phyloP scores from a whole-genome alignment of 805 yeast genomes.

The Cyberlindnera veronae region DNA sequence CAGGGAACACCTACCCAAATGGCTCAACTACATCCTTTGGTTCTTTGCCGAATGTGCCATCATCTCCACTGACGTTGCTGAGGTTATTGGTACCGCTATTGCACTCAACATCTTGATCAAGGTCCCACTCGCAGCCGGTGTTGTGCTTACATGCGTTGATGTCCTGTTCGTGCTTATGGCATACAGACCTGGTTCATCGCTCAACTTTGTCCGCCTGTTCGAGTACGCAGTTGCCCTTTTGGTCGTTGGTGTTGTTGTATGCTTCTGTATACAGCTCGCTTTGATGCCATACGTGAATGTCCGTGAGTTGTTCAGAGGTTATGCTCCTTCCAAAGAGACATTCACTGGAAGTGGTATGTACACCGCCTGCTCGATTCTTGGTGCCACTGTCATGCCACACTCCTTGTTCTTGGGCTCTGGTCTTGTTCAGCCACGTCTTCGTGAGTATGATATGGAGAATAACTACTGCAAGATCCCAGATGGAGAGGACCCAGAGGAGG shows the following conservation, averaged over 20 bases:
- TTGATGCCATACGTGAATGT: slow-evolving; percentile 44
- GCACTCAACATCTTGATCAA: slow-evolving; percentile 72
- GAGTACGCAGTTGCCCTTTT: slow-evolving; percentile 70
- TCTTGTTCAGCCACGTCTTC: slow-evolving; percentile 77
- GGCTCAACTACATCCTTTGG: slow-evolving; percentile 63
- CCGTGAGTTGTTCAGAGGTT: slow-evolving; percentile 57
- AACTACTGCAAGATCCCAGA: slow-evolving; percentile 40
- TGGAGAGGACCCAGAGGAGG: slow-evolving; percentile 30
- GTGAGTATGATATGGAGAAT: slow-evolving; percentile 64
- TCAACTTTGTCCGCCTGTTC: slow-evolving; percentile 68
- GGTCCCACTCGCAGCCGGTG: slow-evolving; percentile 77
- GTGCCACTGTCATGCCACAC: slow-evolving; percentile 96
- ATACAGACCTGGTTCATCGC: slow-evolving; percentile 72
- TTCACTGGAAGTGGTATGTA: slow-evolving; percentile 63
- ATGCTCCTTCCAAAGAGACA: slow-evolving; percentile 56
- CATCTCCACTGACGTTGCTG: slow-evolving; percentile 90
- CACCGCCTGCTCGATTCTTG: slow-evolving; percentile 75
- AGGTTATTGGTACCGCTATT: slow-evolving; percentile 91
- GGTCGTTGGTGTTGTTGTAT: slow-evolving; percentile 70
- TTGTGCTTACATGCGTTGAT: slow-evolving; percentile 72
- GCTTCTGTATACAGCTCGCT: slow-evolving; percentile 72
- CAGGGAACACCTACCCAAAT: slow-evolving; percentile 60
- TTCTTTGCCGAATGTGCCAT: slow-evolving; percentile 85
- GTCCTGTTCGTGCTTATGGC: slow-evolving; percentile 78
- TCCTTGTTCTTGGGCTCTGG: slow-evolving; percentile 83